These are phyloP conservation scores for Arxiozyma telluris DNA, from an alignment of 1,139 yeast species.

Conservation along the genomic window DNA sequence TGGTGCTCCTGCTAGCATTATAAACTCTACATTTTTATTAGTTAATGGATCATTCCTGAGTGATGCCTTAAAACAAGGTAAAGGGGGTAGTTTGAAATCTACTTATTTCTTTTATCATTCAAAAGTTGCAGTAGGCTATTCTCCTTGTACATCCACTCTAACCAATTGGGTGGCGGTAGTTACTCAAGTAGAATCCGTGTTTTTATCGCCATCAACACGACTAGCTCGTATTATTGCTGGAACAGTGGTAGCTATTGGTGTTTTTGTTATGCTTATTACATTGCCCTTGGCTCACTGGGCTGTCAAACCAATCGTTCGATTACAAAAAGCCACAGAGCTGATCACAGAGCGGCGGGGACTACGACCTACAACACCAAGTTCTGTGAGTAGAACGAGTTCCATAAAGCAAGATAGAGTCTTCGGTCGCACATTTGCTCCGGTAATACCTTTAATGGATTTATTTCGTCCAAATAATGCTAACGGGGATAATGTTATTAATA, in stretches of 20 bases:
- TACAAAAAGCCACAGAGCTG: constrained; percentile 77
- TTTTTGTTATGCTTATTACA: constrained; percentile 61
- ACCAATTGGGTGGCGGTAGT: constrained; percentile 72
- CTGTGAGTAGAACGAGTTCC: constrained; percentile 18
- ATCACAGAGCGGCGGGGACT: constrained; percentile 35
- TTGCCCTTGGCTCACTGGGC: constrained; percentile 80
- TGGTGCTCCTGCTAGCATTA: constrained; percentile 17
- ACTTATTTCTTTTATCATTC: constrained; percentile 37
- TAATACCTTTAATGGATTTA: not conserved
- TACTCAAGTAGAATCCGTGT: constrained; percentile 51
- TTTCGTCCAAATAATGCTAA: constrained; percentile 1
- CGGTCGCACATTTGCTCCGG: constrained; percentile 7
- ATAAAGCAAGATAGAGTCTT: constrained; percentile 13
- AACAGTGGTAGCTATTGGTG: constrained; percentile 72
- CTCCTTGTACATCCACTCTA: constrained; percentile 42
- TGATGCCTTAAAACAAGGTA: constrained; percentile 22
- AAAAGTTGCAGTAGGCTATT: constrained; percentile 62
- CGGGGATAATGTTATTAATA: constrained; percentile 3
- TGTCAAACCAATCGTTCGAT: constrained; percentile 70
- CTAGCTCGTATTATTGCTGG: constrained; percentile 67
- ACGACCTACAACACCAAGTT: constrained; percentile 17
- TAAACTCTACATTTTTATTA: constrained; percentile 26
- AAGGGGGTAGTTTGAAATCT: constrained; percentile 45
- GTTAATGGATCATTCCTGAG: constrained; percentile 20
- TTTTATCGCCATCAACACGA: constrained; percentile 54